These are phyloP conservation scores for Abelmoschus esculentus DNA, from an alignment of 345 rosid genomes.

Conservation along the genomic window DNA sequence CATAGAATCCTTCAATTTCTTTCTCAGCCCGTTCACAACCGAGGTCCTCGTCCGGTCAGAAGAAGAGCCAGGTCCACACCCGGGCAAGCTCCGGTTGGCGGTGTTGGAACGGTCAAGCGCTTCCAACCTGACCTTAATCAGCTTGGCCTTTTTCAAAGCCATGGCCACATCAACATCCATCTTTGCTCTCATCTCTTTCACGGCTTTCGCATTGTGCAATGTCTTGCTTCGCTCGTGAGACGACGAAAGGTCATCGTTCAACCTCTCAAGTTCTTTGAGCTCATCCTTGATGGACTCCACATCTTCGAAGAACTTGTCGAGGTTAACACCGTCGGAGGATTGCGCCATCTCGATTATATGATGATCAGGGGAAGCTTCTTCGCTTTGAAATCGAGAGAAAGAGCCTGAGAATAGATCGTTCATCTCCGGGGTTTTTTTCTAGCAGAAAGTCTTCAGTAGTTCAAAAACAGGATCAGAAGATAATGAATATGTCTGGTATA, in stretches of 20 bases:
- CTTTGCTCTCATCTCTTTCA: slow-evolving; percentile 58
- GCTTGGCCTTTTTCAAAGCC: slow-evolving; percentile 79
- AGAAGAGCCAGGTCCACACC: slow-evolving; percentile 83
- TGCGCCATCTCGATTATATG: slow-evolving; percentile 28
- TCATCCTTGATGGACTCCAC: slow-evolving; percentile 80
- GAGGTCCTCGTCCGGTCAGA: slow-evolving; percentile 82
- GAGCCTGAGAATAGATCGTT: slow-evolving; percentile 79
- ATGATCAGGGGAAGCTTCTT: slow-evolving; percentile 36
- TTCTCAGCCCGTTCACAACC: slow-evolving; percentile 79
- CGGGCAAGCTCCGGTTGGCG: slow-evolving; percentile 64
- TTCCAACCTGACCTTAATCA: slow-evolving; percentile 70
- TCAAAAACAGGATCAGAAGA: not conserved
- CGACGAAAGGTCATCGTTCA: slow-evolving; percentile 48
- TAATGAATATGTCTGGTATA: too few relatives aligned
- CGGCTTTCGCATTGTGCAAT: slow-evolving; percentile 64
- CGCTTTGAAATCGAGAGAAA: slow-evolving; percentile 47
- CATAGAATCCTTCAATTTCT: slow-evolving; percentile 88
- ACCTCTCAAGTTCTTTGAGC: slow-evolving; percentile 62
- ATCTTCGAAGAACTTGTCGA: slow-evolving; percentile 78
- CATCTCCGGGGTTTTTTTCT: slow-evolving; percentile 25
- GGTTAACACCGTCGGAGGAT: slow-evolving; percentile 45
- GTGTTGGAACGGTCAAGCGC: slow-evolving; percentile 86
- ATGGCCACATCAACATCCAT: slow-evolving; percentile 80
- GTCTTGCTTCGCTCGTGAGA: slow-evolving; percentile 91
- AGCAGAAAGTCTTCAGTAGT: too few relatives aligned